Evolutionary conservation across 164 flowering plant species (phyloP).

Genomic region (Kingdonia uniflora): DNA sequence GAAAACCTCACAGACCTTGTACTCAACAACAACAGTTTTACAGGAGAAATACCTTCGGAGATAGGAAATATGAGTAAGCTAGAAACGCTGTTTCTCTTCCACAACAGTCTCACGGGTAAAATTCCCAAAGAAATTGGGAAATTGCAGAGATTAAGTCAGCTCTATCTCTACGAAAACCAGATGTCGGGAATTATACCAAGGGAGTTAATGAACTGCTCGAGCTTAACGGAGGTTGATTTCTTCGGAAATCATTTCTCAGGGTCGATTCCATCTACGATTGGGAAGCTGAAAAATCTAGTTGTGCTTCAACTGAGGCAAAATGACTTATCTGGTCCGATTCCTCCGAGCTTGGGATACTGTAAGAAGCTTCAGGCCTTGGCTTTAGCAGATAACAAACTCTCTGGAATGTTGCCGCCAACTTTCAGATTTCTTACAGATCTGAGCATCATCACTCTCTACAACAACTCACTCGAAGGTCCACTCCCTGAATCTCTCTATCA

Average conservation of each 20-base stretch:
- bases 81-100: constrained; percentile 44
- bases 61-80: constrained; percentile 63
- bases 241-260: constrained; percentile 77
- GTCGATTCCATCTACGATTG: constrained; percentile 58
- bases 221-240: constrained; percentile 57
- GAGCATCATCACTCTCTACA: constrained; percentile 54
- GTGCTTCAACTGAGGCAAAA: constrained; percentile 79
- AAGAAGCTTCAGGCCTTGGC: constrained; percentile 49
- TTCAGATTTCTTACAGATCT: constrained; percentile 56
- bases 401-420: constrained; percentile 66
- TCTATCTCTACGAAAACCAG: constrained; percentile 79
- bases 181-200: constrained; percentile 66
- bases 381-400: constrained; percentile 75
- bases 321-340: constrained; percentile 65
- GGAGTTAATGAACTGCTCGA: constrained; percentile 75
- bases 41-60: constrained; percentile 53
- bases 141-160: constrained; percentile 33
- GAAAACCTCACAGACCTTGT: constrained; percentile 48
- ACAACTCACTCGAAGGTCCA: constrained; percentile 85
- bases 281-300: constrained; percentile 58
- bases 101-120: constrained; percentile 52
- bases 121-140: constrained; percentile 71
- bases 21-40: constrained; percentile 80
- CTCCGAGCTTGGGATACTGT: constrained; percentile 78
- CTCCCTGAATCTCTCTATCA: constrained; percentile 61